Evolutionary conservation across 257 asterid genomes (phyloP).

Genomic region (Przewalskia tangutica): DNA sequence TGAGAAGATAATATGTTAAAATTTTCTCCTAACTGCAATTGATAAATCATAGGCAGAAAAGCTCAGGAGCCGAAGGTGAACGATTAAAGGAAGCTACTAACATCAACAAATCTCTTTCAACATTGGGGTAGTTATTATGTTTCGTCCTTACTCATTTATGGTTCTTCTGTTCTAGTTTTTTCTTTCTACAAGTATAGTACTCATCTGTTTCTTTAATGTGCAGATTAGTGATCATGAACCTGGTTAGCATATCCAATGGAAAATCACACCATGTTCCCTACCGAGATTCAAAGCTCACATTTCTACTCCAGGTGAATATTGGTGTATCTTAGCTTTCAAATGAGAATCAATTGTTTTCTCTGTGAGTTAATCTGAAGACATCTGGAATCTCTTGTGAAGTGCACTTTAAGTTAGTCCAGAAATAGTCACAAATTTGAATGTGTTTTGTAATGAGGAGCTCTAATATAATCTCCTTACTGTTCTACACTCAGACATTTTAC

Average conservation of each 20-base stretch:
- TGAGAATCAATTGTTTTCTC: constrained; percentile 3
- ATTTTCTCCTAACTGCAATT: constrained; percentile 6
- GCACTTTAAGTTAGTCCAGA: not conserved
- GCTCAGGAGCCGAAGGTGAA: constrained; percentile 99
- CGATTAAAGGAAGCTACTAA: constrained; percentile 94
- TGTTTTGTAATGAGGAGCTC: not conserved
- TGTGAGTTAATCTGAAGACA: constrained; percentile 1
- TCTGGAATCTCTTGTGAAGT: not conserved
- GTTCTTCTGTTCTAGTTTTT: not conserved
- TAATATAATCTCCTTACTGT: not conserved
- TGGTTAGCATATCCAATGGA: constrained; percentile 82
- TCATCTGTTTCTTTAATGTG: constrained; percentile 9
- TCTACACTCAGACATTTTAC: not conserved
- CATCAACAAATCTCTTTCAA: constrained; percentile 94
- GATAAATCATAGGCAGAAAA: constrained; percentile 66
- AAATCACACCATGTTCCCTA: constrained; percentile 88
- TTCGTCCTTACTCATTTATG: constrained; percentile 6
- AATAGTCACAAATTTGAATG: not conserved
- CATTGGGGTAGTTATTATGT: constrained; percentile 64
- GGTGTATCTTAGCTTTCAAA: constrained; percentile 9
- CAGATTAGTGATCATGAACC: constrained; percentile 98
- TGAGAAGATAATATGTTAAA: not conserved
- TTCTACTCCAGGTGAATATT: constrained; percentile 80
- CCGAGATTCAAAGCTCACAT: constrained; percentile 97
- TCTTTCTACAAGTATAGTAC: not conserved